Conservation (phyloP, 176 grass and related monocot species). For the Miscanthus lutarioriparius region DNA sequence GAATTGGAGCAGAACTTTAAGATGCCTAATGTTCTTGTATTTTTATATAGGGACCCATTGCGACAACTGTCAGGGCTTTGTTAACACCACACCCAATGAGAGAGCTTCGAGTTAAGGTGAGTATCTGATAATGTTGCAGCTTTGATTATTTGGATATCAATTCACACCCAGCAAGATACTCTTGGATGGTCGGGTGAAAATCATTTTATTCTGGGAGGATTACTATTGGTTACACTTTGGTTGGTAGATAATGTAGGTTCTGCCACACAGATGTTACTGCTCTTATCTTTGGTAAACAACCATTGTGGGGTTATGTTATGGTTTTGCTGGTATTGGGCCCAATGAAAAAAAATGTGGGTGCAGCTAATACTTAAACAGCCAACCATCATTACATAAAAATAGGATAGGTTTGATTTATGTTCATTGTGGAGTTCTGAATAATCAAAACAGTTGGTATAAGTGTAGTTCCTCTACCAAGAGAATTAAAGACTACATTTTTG, state of each 20-base stretch:
- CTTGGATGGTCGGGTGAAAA: background rate
- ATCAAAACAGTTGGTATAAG: background rate
- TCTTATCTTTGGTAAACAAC: background rate
- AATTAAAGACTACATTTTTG: background rate
- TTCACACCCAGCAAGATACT: background rate
- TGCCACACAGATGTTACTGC: background rate
- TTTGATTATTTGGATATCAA: slow-evolving; percentile 22
- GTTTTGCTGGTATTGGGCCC: background rate
- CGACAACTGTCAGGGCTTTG: slow-evolving; percentile 82
- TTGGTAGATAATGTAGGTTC: background rate
- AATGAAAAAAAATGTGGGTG: background rate
- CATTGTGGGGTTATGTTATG: background rate
- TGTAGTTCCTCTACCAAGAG: background rate
- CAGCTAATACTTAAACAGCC: background rate
- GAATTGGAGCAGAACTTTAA: background rate
- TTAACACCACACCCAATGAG: slow-evolving; percentile 95
- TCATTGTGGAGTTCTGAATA: background rate
- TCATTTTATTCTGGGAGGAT: slow-evolving; percentile 13
- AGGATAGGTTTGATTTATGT: background rate
- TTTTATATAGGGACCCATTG: slow-evolving; percentile 68
- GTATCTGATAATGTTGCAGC: slow-evolving; percentile 24
- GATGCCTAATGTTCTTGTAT: slow-evolving; percentile 3
- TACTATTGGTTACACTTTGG: background rate
- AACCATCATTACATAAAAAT: background rate
- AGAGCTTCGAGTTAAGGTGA: slow-evolving; percentile 90